Conservation (phyloP, 495 filamentous ascomycete genomes). For the Xanthoparmelia taractica region DNA sequence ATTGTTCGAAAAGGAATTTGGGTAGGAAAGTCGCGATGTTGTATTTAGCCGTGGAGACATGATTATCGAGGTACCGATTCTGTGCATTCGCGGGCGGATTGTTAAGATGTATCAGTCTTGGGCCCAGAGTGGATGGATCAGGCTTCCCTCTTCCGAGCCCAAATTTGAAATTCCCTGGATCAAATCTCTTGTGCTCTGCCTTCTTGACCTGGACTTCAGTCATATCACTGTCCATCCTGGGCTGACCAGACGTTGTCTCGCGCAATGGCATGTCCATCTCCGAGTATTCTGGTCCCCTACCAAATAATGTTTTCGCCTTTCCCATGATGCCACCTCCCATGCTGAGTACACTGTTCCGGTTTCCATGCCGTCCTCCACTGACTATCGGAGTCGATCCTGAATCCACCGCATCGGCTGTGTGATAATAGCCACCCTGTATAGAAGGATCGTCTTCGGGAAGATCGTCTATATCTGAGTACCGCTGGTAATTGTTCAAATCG, state of each 20-base stretch:
- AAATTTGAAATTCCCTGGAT: constrained; percentile 77
- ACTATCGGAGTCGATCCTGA: constrained; percentile 31
- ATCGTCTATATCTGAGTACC: constrained; percentile 82
- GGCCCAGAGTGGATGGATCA: constrained; percentile 84
- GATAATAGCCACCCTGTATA: constrained; percentile 56
- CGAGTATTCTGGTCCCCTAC: constrained; percentile 86
- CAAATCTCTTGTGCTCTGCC: constrained; percentile 50
- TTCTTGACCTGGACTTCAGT: constrained; percentile 32
- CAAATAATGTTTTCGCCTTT: constrained; percentile 78
- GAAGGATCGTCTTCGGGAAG: constrained; percentile 68
- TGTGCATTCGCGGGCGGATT: constrained; percentile 86
- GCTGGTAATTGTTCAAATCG: constrained; percentile 74
- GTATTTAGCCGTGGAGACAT: constrained; percentile 97
- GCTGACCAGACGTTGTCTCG: constrained; percentile 54
- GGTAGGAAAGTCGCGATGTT: constrained; percentile 91
- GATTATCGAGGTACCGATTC: constrained; percentile 90
- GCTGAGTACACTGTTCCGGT: constrained; percentile 79
- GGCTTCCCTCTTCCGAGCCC: constrained; percentile 80
- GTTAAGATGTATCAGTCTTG: constrained; percentile 91
- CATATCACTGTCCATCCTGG: constrained; percentile 32
- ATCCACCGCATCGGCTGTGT: constrained; percentile 48
- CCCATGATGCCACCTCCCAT: constrained; percentile 83
- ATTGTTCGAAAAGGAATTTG: constrained; percentile 98
- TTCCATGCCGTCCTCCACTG: constrained; percentile 51
- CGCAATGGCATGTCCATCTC: constrained; percentile 98